Conservation (phyloP, 768 basidiomycete genomes). For the Hygrocybe punicea region DNA sequence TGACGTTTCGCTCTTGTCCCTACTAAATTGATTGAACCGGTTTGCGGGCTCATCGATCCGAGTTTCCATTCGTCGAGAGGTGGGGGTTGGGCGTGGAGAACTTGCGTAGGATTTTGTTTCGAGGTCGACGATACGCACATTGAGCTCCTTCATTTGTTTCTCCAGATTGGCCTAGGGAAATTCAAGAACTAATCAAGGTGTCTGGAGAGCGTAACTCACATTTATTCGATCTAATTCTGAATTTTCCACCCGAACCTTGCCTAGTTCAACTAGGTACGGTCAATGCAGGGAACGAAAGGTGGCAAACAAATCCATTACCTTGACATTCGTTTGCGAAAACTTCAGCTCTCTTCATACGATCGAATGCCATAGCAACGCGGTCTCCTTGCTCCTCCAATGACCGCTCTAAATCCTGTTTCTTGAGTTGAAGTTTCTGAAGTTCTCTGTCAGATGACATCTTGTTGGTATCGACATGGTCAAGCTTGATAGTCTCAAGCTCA, state of each 20-base stretch:
- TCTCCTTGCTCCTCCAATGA: constrained; percentile 77
- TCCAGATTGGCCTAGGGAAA: constrained; percentile 66
- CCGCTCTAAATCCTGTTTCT: constrained; percentile 79
- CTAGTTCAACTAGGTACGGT: constrained; percentile 51
- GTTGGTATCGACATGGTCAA: constrained; percentile 66
- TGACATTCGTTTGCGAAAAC: constrained; percentile 71
- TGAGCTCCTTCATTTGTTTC: constrained; percentile 82
- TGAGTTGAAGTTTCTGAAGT: constrained; percentile 68
- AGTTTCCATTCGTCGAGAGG: constrained; percentile 59
- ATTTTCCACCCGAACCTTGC: constrained; percentile 75
- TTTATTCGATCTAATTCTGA: constrained; percentile 76
- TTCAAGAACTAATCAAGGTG: background rate
- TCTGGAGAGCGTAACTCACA: constrained; percentile 37
- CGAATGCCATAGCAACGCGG: constrained; percentile 64
- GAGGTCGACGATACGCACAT: constrained; percentile 76
- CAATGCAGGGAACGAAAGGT: background rate
- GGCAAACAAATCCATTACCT: constrained; percentile 3
- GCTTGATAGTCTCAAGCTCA: constrained; percentile 75
- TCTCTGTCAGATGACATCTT: constrained; percentile 71
- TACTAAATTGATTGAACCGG: constrained; percentile 52
- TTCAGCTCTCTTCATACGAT: constrained; percentile 81
- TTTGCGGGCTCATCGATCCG: constrained; percentile 70
- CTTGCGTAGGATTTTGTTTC: constrained; percentile 73
- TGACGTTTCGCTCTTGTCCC: constrained; percentile 46
- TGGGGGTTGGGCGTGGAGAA: constrained; percentile 54